Percentiles rank a stretch among this genome's conserved stretches.
Evolutionary conservation across 1,284 basidiomycete genomes (phyloP).

Genomic region (Pulveroboletus sp.): DNA sequence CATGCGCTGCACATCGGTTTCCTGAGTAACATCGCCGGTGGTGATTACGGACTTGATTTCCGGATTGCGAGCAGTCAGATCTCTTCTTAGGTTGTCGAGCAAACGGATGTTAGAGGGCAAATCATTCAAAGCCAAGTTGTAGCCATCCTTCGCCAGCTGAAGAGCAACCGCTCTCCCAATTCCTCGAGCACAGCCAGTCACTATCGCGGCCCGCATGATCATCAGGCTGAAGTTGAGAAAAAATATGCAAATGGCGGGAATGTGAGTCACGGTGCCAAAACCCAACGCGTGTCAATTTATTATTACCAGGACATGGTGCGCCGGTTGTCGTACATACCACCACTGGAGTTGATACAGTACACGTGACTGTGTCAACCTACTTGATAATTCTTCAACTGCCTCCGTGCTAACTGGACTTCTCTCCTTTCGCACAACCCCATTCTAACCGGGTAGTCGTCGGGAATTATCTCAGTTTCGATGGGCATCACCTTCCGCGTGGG

Average conservation of each 20-base stretch:
- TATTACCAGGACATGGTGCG: no score
- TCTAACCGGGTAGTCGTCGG: conserved; percentile 4
- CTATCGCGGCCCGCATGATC: background rate
- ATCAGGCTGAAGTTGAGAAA: no score
- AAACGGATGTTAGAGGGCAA: background rate
- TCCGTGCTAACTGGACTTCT: background rate
- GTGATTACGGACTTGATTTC: conserved; percentile 1
- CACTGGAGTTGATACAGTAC: no score
- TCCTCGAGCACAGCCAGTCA: conserved; percentile 3
- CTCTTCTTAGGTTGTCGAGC: background rate
- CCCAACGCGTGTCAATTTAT: no score
- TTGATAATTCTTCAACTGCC: background rate
- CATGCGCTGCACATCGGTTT: conserved; percentile 3
- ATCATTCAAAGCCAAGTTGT: conserved; percentile 5
- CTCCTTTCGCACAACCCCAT: conserved; percentile 3
- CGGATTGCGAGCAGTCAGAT: background rate
- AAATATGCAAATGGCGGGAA: no score
- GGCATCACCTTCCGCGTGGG: conserved; percentile 3
- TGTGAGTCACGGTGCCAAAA: no score
- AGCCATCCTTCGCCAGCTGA: conserved; percentile 1
- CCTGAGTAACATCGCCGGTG: conserved; percentile 2
- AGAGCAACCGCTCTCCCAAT: conserved; percentile 3
- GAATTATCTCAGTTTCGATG: conserved; percentile 5
- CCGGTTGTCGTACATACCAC: no score
- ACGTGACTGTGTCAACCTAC: no score